Percentiles rank a stretch among this genome's conserved stretches.
Evolutionary conservation across 805 yeast species (phyloP).

Genomic region (Kregervanrija delftensis): DNA sequence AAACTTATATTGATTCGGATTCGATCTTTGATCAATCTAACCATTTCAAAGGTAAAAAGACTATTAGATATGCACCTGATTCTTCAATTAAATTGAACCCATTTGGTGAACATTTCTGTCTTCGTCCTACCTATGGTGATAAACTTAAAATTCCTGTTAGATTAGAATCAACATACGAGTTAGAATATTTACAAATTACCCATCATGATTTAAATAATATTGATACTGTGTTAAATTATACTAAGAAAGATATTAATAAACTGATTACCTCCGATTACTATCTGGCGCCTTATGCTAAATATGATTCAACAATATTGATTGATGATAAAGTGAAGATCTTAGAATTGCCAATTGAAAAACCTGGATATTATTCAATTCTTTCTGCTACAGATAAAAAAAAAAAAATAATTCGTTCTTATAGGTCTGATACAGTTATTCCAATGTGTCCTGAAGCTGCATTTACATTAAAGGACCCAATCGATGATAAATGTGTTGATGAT

Average conservation of each 20-base stretch:
- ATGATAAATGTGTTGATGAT: constrained; percentile 63
- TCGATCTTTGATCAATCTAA: constrained; percentile 36
- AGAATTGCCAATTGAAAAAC: constrained; percentile 54
- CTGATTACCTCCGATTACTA: constrained; percentile 19
- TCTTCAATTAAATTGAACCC: constrained; percentile 84
- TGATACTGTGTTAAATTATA: constrained; percentile 42
- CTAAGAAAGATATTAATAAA: constrained; percentile 47
- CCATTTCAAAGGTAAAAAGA: constrained; percentile 81
- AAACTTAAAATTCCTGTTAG: constrained; percentile 58
- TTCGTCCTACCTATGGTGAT: constrained; percentile 31
- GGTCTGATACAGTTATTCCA: constrained; percentile 60
- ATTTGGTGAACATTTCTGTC: constrained; percentile 56
- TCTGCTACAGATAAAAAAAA: constrained; percentile 55
- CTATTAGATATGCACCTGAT: constrained; percentile 85
- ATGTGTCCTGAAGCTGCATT: constrained; percentile 72
- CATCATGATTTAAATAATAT: constrained; percentile 50
- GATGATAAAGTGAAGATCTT: constrained; percentile 47
- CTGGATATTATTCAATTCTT: constrained; percentile 72
- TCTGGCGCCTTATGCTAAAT: constrained; percentile 11
- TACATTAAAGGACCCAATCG: constrained; percentile 15
- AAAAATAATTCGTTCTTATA: constrained; percentile 52
- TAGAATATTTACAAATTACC: constrained; percentile 60
- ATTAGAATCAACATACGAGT: constrained; percentile 70
- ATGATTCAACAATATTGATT: constrained; percentile 13
- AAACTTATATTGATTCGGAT: constrained; percentile 29